A percentile compares a stretch with the other conserved stretches of the same genome.
Evolutionary conservation across 331 rosid genomes (phyloP).

Genomic region (Spiraea crenata): DNA sequence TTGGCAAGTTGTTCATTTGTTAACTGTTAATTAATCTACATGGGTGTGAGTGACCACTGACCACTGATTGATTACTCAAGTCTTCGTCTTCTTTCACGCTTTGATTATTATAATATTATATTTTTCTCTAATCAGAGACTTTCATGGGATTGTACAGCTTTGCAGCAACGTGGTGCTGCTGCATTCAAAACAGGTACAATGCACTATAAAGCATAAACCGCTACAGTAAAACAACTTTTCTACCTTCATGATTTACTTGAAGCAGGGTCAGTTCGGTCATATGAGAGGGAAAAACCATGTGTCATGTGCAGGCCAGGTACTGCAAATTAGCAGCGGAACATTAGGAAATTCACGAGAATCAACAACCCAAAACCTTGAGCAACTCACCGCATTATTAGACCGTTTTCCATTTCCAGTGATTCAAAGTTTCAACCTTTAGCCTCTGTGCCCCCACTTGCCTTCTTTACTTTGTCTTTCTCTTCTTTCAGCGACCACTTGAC

Average conservation of each 20-base stretch:
- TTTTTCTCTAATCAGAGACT: constrained; percentile 1
- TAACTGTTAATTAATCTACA: not conserved
- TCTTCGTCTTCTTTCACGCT: not conserved
- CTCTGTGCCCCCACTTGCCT: not conserved
- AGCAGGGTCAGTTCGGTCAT: constrained; percentile 7
- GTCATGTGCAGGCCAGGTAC: constrained; percentile 29
- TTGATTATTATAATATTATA: not conserved
- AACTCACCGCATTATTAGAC: not conserved
- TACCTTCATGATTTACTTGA: not conserved
- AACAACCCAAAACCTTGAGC: not conserved
- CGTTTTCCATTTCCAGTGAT: not conserved
- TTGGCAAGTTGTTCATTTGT: not conserved
- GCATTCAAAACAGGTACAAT: constrained; percentile 31
- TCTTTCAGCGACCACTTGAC: not conserved
- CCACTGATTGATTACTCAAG: too few relatives aligned
- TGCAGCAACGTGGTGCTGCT: constrained; percentile 30
- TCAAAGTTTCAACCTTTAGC: not conserved
- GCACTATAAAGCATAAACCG: too few relatives aligned
- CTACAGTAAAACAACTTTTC: too few relatives aligned
- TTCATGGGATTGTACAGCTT: constrained; percentile 24
- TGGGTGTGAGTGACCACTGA: too few relatives aligned
- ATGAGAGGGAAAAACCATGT: not conserved
- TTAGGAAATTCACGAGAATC: constrained; percentile 4
- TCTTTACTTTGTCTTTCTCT: not conserved
- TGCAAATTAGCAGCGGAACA: constrained; percentile 11